Evolutionary conservation across 1,284 basidiomycete genomes (phyloP).

Genomic region (Schizophyllum commune): DNA sequence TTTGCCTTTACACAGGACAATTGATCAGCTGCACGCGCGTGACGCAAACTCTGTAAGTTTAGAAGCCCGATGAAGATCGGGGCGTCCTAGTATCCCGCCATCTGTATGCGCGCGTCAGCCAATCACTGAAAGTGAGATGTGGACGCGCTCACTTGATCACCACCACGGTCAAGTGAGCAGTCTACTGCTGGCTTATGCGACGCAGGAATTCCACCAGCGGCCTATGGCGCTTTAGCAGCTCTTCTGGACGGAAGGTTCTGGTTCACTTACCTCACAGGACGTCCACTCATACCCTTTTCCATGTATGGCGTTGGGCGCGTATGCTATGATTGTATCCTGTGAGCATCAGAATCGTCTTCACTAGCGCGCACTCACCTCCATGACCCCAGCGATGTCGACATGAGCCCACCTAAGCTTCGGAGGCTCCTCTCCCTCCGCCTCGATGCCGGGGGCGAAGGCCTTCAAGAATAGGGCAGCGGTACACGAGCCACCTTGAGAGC

Average conservation of each 20-base stretch:
- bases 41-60: too few species aligned
- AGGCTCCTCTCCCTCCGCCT: slow-evolving; percentile 37
- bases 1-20: background rate
- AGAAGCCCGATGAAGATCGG: too few species aligned
- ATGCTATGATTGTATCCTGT: slow-evolving; percentile 24
- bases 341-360: too few species aligned
- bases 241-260: background rate
- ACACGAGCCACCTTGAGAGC: slow-evolving; percentile 64
- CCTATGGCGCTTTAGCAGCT: background rate
- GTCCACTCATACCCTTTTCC: slow-evolving; percentile 74
- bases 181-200: background rate
- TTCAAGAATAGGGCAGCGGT: slow-evolving; percentile 89
- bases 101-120: background rate
- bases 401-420: slow-evolving; percentile 69
- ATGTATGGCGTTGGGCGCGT: slow-evolving; percentile 55
- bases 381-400: slow-evolving; percentile 79
- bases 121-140: background rate
- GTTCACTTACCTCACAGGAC: slow-evolving; percentile 57
- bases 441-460: slow-evolving; percentile 70
- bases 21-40: too few species aligned
- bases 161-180: background rate
- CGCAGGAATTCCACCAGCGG: slow-evolving; percentile 3
- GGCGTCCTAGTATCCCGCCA: too few species aligned
- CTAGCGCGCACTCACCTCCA: slow-evolving; percentile 43
- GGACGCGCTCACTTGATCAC: background rate